These are phyloP conservation scores for Craterostigma plantagineum DNA, from an alignment of 257 asterid species.

Conservation along the genomic window DNA sequence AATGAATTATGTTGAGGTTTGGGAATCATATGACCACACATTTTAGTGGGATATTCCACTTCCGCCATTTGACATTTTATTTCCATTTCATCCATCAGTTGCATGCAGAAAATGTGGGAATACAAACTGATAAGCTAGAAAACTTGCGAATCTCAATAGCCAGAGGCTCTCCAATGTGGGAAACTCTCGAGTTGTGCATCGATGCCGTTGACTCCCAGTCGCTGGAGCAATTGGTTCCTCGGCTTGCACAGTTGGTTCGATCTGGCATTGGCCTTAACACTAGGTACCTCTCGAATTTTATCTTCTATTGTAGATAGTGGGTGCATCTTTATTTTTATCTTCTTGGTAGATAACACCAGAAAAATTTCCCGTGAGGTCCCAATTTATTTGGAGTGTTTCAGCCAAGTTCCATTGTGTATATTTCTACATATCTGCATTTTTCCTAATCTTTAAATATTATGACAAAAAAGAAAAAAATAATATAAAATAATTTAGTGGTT, in stretches of 20 bases:
- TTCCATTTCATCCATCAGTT: slow-evolving; percentile 26
- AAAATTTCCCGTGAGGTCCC: too few species aligned
- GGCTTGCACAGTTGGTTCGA: slow-evolving; percentile 65
- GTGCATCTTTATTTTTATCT: too few species aligned
- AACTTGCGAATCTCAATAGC: slow-evolving; percentile 84
- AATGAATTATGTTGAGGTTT: slow-evolving; percentile 91
- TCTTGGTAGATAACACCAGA: too few species aligned
- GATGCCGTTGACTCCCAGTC: slow-evolving; percentile 72
- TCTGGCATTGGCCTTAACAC: slow-evolving; percentile 92
- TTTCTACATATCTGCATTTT: too few species aligned
- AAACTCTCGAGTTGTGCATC: slow-evolving; percentile 86
- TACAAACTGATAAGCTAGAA: slow-evolving; percentile 88
- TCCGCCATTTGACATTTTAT: slow-evolving; percentile 5
- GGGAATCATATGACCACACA: slow-evolving; percentile 9
- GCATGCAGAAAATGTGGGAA: slow-evolving; percentile 89
- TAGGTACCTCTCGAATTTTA: slow-evolving; percentile 23
- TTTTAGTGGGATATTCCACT: slow-evolving; percentile 16
- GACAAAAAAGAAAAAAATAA: too few species aligned
- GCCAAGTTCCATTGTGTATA: too few species aligned
- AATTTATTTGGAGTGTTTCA: too few species aligned
- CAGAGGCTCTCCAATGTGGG: slow-evolving; percentile 97
- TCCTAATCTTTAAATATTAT: too few species aligned
- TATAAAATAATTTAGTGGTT: too few species aligned
- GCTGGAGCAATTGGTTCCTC: slow-evolving; percentile 74
- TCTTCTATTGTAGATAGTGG: not conserved